Conservation (phyloP, 1,284 basidiomycete species). For the Gymnopus androsaceus region DNA sequence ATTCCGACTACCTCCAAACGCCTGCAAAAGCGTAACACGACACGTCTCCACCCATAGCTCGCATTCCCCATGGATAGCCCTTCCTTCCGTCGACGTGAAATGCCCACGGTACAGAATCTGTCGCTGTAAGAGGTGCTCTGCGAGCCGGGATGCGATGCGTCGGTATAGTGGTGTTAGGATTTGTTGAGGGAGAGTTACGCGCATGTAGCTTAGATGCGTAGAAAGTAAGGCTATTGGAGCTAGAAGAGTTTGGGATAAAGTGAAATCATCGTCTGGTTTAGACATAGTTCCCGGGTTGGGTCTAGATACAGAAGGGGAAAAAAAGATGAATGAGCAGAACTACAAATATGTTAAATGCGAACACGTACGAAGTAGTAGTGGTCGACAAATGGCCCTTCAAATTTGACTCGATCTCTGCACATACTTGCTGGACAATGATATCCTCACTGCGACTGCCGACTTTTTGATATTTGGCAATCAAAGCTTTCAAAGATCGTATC, state of each 20-base stretch:
- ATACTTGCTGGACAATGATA: constrained; percentile 81
- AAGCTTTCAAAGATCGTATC: constrained; percentile 78
- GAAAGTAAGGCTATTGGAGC: constrained; percentile 73
- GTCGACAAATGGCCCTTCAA: constrained; percentile 71
- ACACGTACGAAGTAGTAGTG: constrained; percentile 37
- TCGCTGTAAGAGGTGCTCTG: constrained; percentile 79
- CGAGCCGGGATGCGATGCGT: constrained; percentile 62
- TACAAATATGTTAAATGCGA: constrained; percentile 7
- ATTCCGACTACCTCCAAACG: constrained; percentile 38
- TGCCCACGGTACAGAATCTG: constrained; percentile 78
- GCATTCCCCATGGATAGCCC: constrained; percentile 64
- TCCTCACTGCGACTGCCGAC: constrained; percentile 78
- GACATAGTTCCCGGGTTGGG: constrained; percentile 22
- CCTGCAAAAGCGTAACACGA: constrained; percentile 52
- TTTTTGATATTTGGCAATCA: constrained; percentile 63
- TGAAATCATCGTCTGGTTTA: constrained; percentile 42
- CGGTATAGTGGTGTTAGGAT: constrained; percentile 67
- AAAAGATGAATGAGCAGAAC: not conserved
- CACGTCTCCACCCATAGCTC: constrained; percentile 81
- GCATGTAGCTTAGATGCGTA: constrained; percentile 68
- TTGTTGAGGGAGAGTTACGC: constrained; percentile 57
- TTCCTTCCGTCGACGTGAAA: constrained; percentile 57
- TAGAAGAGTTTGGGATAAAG: constrained; percentile 67
- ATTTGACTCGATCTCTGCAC: constrained; percentile 73
- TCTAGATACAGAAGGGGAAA: constrained; percentile 15